These are phyloP conservation scores for Tillandsia fasciculata DNA, from an alignment of 176 grass and related monocot genomes.

Conservation along the genomic window DNA sequence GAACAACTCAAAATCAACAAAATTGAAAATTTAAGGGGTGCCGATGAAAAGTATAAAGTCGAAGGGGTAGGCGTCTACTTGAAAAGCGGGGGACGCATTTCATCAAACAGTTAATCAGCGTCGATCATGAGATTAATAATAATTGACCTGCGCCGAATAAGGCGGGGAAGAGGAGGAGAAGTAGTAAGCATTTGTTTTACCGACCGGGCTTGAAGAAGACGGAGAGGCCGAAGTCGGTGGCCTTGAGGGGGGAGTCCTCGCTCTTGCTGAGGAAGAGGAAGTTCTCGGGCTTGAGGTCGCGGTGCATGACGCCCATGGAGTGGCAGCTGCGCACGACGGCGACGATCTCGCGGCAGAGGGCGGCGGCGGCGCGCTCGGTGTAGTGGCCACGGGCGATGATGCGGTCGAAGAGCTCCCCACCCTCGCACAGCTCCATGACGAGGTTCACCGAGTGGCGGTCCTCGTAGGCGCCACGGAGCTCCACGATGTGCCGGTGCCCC, in stretches of 20 bases:
- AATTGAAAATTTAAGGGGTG: slow-evolving; percentile 1
- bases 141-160: no score
- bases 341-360: slow-evolving; percentile 83
- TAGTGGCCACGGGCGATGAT: slow-evolving; percentile 90
- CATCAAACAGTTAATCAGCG: no score
- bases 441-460: slow-evolving; percentile 92
- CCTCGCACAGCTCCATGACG: slow-evolving; percentile 96
- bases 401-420: slow-evolving; percentile 96
- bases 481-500: slow-evolving; percentile 93
- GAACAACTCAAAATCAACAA: slow-evolving; percentile 8
- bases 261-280: slow-evolving; percentile 70
- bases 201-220: slow-evolving; percentile 89
- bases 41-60: neutral
- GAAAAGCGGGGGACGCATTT: no score
- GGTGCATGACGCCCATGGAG: slow-evolving; percentile 98
- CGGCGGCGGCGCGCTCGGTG: slow-evolving; percentile 85
- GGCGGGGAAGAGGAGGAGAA: no score
- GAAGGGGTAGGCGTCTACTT: neutral
- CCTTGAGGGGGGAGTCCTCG: slow-evolving; percentile 93
- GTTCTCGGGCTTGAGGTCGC: slow-evolving; percentile 97
- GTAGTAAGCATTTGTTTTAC: neutral
- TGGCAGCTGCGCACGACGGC: slow-evolving; percentile 87
- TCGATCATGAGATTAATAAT: no score
- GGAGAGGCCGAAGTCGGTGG: slow-evolving; percentile 92
- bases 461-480: slow-evolving; percentile 84